Conservation (phyloP, 2,329 filamentous ascomycete species). For the Alternaria gaisen region DNA sequence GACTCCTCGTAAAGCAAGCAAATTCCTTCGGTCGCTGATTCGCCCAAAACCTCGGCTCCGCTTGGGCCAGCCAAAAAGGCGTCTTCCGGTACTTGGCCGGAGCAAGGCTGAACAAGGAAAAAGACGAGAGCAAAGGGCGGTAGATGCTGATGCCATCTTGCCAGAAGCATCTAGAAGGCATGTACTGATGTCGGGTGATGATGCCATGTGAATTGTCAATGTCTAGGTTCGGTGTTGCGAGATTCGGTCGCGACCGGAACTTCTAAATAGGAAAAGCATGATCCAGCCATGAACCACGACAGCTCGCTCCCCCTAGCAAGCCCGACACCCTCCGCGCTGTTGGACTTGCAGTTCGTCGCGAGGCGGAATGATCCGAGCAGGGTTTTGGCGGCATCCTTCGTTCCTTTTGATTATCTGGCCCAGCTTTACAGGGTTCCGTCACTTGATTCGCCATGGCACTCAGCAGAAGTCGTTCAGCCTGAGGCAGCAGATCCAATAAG, state of each 20-base stretch:
- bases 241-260: slow-evolving; percentile 20
- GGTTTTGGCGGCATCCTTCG: slow-evolving; percentile 39
- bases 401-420: slow-evolving; percentile 44
- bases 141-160: slow-evolving; percentile 27
- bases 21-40: slow-evolving; percentile 39
- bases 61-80: slow-evolving; percentile 34
- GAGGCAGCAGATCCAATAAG: slow-evolving; percentile 46
- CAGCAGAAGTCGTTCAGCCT: slow-evolving; percentile 38
- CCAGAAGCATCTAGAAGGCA: slow-evolving; percentile 15
- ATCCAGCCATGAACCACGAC: slow-evolving; percentile 32
- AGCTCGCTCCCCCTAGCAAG: slow-evolving; percentile 29
- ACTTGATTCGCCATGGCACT: slow-evolving; percentile 40
- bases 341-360: slow-evolving; percentile 30
- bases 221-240: slow-evolving; percentile 2
- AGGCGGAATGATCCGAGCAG: slow-evolving; percentile 44
- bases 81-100: slow-evolving; percentile 36
- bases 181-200: slow-evolving; percentile 15
- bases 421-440: slow-evolving; percentile 32
- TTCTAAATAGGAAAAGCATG: slow-evolving; percentile 37
- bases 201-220: slow-evolving; percentile 12
- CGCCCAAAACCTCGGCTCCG: slow-evolving; percentile 34
- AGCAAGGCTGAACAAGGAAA: slow-evolving; percentile 41
- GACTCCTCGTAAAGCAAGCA: slow-evolving; percentile 41
- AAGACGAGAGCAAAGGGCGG: slow-evolving; percentile 15
- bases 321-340: slow-evolving; percentile 30